Conservation (phyloP, 306 rosid genomes). For the Corylus avellana region DNA sequence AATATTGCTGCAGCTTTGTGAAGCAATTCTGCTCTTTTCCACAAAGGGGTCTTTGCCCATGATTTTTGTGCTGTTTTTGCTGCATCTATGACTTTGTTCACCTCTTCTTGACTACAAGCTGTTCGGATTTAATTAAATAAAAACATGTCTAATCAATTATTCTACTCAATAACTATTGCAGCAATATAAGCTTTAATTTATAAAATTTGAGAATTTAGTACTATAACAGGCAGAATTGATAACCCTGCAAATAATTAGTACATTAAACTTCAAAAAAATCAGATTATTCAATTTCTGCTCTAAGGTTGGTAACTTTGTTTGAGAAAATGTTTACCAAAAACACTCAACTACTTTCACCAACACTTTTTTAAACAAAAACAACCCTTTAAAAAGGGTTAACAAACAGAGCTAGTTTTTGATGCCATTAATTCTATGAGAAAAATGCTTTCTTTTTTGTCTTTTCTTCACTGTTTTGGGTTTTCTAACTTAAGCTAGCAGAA, state of each 20-base stretch:
- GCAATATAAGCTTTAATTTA: background rate
- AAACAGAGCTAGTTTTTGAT: background rate
- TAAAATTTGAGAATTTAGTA: background rate
- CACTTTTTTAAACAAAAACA: too few species aligned
- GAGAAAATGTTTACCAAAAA: too few species aligned
- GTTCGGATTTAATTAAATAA: slow-evolving; percentile 7
- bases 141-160: background rate
- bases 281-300: background rate
- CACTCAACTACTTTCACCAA: background rate
- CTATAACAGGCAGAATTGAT: background rate
- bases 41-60: slow-evolving; percentile 97
- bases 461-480: background rate
- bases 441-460: background rate
- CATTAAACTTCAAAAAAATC: background rate
- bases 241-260: background rate
- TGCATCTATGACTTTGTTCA: slow-evolving; percentile 78
- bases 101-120: slow-evolving; percentile 97
- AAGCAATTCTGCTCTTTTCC: slow-evolving; percentile 98
- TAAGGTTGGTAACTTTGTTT: background rate
- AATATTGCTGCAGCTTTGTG: slow-evolving; percentile 95
- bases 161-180: background rate
- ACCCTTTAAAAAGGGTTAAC: background rate
- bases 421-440: background rate
- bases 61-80: slow-evolving; percentile 85
- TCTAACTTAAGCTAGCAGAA: background rate